Base-by-base conservation (phyloP, 2,329 filamentous ascomycete genomes). In the Exophiala dermatitidis region DNA sequence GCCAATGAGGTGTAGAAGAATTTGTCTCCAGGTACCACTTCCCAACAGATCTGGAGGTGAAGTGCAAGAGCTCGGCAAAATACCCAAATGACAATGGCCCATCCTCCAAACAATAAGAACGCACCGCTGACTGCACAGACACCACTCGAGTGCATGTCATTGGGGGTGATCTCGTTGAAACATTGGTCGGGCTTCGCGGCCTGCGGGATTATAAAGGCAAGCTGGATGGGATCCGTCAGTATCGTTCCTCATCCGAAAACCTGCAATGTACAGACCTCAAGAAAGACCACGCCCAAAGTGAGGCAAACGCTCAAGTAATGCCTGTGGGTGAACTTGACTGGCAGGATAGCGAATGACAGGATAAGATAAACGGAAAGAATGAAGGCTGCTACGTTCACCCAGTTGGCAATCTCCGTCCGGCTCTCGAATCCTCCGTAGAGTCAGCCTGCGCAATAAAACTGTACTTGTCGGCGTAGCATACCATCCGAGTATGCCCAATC, bases 1-100 rank as follows among this genome's bases (percentile, higher is more conserved):
- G 79, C 77, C 65, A 95, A 83, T 2, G 91, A 84, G 60, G 81
- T 80, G 75, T 88, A 89, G 82, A 96, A 96, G 71, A 96, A 97
- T 64, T 80, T 86, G 42, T 83, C 81, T 37, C 93, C 93, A 3
- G 95, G 87, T 5, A 91, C 83, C 33, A 94, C 79, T 69, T 97
- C 90, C 93, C 93, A 98, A 75, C 90, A 96, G 60, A 98, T 96
- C 70, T 97, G 93, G 29, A 98, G 82, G 70, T 98, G 93, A 63
- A 98, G 84, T 3, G 90, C 95, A 33, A 97, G 73, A 0, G 91
- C 87, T 59, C 93, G 83, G 56, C 96, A 78, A 67, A 96, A 95
- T 59, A 90, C 82, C 91, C 93, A 98, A 69, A 95, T 83, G 32
- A 89, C 82, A 43, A 84, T 87, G 31, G 82, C 80, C 78, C 90